Base-by-base conservation (phyloP, 192 early-diverging fungal species). In the Chytriomyces confervae region DNA sequence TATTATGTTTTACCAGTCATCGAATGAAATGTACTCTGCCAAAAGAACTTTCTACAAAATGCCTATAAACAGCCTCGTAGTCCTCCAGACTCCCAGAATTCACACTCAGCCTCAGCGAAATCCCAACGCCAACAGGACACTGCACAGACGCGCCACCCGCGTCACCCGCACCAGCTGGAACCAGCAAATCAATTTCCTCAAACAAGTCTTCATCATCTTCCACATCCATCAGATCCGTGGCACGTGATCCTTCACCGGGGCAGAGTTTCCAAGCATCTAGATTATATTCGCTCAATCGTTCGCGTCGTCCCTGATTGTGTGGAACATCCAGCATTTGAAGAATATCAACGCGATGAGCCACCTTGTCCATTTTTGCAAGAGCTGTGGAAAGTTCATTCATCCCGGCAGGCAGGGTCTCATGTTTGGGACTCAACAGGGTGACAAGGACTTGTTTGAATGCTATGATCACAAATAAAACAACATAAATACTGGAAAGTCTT, bases 321-420 rank as follows among this genome's bases (percentile, higher is more conserved):
- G 77, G 66, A 36, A 78, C 23, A 43, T 69, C 77, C 16, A 78
- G 66, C 77, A 69, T 51, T 53, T 61, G 23, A 0, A 78, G 46
- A 61, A 78, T 78, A 24, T 78, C 77, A 6, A 78, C 68, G 1
- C 61, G 47, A 48, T 71, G 66, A 11, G 77, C 77, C 2, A 78
- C 51, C 61, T 78, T 78, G 44, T 66, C 68, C 11, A 78, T 18
- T 27, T 61, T 53, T 4, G 65, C 3, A 36, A 76, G 67, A 3
- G 63, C 47, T 9, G n/a, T 4, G 10, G 16, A 36, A 29, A 68
- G 64, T 20, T 23, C 7, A 57, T 18, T 72, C 27, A 16, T 47
- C 13, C 69, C 69, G 3, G 50, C 7, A 36, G 53, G 3, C 0
- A 53, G n/a, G 53, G 50, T 43, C 11, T 71, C 49, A 57, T n/a